A percentile compares a stretch with the other conserved stretches of the same genome.
phyloP scores from a whole-genome alignment of 1,284 basidiomycete genomes.

The Apiotrichum mycotoxinovorans region DNA sequence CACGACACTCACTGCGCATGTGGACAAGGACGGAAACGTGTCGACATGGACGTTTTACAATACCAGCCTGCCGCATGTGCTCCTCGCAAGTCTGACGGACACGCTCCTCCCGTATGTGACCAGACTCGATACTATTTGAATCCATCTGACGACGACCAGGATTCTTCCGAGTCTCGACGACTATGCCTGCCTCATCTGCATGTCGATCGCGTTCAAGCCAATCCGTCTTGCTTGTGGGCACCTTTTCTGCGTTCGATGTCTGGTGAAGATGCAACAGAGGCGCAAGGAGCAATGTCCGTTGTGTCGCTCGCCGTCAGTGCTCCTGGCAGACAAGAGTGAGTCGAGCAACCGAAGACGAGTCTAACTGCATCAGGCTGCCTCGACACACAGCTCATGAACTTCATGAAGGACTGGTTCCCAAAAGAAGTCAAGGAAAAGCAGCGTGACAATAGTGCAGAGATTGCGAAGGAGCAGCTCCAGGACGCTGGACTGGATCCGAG shows the following conservation, averaged over 20 bases:
- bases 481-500: conserved; percentile 58
- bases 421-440: conserved; percentile 74
- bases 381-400: conserved; percentile 51
- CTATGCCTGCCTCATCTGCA: conserved; percentile 66
- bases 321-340: conserved; percentile 70
- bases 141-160: conserved; percentile 12
- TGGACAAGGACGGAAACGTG: conserved; percentile 38
- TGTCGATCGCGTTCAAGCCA: conserved; percentile 79
- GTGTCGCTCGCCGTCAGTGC: conserved; percentile 72
- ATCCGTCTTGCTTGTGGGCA: conserved; percentile 81
- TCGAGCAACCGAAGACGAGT: conserved; percentile 19
- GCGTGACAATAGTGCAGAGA: conserved; percentile 72
- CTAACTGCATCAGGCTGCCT: conserved; percentile 27
- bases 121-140: neutral
- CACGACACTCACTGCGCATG: conserved; percentile 38
- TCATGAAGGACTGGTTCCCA: conserved; percentile 92
- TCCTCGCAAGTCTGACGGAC: conserved; percentile 81
- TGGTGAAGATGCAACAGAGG: conserved; percentile 90
- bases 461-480: conserved; percentile 64
- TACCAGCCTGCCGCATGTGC: conserved; percentile 66
- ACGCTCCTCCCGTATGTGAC: conserved; percentile 64
- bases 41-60: conserved; percentile 52
- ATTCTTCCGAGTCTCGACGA: conserved; percentile 61
- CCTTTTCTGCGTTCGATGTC: conserved; percentile 85
- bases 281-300: conserved; percentile 78